Percentiles rank a stretch among this genome's conserved stretches.
Conservation (phyloP, 2,329 filamentous ascomycete species). For the Harringtonia lauricola region DNA sequence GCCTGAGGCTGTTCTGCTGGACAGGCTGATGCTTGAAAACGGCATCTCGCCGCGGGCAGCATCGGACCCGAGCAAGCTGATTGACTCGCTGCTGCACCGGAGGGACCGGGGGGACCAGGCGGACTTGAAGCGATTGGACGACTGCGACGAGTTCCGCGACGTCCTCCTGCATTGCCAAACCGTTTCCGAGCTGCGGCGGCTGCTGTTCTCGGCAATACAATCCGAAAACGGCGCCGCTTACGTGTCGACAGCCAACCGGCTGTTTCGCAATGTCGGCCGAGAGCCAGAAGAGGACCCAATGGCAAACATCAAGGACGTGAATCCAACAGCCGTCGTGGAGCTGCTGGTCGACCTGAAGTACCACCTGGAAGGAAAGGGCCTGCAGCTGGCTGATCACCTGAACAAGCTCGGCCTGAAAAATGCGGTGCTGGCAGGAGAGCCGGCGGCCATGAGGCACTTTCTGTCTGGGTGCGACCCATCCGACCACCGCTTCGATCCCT, state of each 20-base stretch:
- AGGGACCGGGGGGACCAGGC: constrained; percentile 5
- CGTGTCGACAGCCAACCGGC: too few relatives aligned
- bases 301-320: too few relatives aligned
- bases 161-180: constrained; percentile 7
- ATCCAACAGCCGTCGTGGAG: too few relatives aligned
- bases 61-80: constrained; percentile 8
- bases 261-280: too few relatives aligned
- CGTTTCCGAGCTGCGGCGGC: constrained; percentile 15
- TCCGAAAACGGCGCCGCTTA: too few relatives aligned
- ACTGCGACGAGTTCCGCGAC: constrained; percentile 2
- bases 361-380: constrained; percentile 16
- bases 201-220: too few relatives aligned
- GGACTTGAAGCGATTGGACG: background rate
- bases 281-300: too few relatives aligned
- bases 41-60: constrained; percentile 16
- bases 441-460: constrained; percentile 11
- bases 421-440: constrained; percentile 6
- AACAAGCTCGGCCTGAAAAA: constrained; percentile 11
- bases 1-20: background rate
- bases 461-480: too few relatives aligned
- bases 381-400: constrained; percentile 5
- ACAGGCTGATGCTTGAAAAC: constrained; percentile 14
- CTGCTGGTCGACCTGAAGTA: constrained; percentile 31
- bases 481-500: too few relatives aligned
- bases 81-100: constrained; percentile 18